These are phyloP conservation scores for Yamadazyma epiphylla DNA, from an alignment of 1,139 yeast genomes.

Conservation along the genomic window DNA sequence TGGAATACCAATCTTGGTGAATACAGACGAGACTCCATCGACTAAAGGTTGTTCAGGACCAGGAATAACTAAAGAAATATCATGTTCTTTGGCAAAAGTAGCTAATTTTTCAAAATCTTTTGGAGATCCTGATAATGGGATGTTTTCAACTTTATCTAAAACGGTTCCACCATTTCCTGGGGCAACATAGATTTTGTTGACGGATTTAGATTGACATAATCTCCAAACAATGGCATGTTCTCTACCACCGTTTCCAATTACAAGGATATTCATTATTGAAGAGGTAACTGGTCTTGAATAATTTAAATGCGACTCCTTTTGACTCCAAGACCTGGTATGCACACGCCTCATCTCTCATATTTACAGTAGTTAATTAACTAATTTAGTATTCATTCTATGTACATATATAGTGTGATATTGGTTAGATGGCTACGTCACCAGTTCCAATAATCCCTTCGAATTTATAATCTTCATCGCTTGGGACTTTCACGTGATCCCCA, in stretches of 20 bases:
- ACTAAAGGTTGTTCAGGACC: slow-evolving; percentile 99
- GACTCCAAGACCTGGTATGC: background rate
- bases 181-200: slow-evolving; percentile 76
- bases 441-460: slow-evolving; percentile 48
- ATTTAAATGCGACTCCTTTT: background rate
- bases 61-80: slow-evolving; percentile 78
- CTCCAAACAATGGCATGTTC: slow-evolving; percentile 97
- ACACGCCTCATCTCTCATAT: slow-evolving; percentile 4
- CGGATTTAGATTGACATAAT: slow-evolving; percentile 72
- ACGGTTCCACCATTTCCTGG: slow-evolving; percentile 97
- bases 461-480: slow-evolving; percentile 53
- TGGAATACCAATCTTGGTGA: slow-evolving; percentile 79
- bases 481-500: slow-evolving; percentile 44
- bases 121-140: slow-evolving; percentile 57
- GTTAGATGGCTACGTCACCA: slow-evolving; percentile 51
- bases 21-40: slow-evolving; percentile 78
- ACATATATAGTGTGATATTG: no score
- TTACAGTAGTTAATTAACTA: no score
- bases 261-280: slow-evolving; percentile 58
- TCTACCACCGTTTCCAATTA: slow-evolving; percentile 98
- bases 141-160: slow-evolving; percentile 60
- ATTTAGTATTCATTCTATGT: slow-evolving; percentile 7
- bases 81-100: slow-evolving; percentile 65
- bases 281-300: slow-evolving; percentile 3
- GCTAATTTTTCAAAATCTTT: slow-evolving; percentile 59